A percentile compares a stretch with the other conserved stretches of the same genome.
These are phyloP conservation scores for Cucurbita ficifolia DNA, from an alignment of 306 rosid species.

Conservation along the genomic window DNA sequence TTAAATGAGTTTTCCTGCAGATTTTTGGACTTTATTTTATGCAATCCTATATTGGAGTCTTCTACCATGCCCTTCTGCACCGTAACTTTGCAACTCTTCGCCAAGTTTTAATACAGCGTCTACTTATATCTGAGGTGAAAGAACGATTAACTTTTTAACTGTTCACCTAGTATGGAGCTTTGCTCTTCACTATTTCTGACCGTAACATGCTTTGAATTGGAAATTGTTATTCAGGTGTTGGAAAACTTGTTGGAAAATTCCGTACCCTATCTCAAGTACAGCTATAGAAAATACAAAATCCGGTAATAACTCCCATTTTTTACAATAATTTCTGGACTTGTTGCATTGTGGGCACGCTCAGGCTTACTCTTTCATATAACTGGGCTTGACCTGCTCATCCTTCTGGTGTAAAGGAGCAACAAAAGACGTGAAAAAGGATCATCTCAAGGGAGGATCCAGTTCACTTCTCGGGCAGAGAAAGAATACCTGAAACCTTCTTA, in stretches of 20 bases:
- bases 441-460: slow-evolving; percentile 39
- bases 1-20: slow-evolving; percentile 32
- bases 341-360: neutral
- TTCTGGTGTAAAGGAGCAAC: slow-evolving; percentile 42
- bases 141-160: neutral
- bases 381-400: slow-evolving; percentile 9
- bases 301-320: slow-evolving; percentile 40
- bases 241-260: slow-evolving; percentile 83
- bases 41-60: slow-evolving; percentile 95
- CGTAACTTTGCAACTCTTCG: slow-evolving; percentile 85
- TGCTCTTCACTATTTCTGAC: neutral
- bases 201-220: slow-evolving; percentile 8
- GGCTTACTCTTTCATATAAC: slow-evolving; percentile 3
- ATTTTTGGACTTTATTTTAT: slow-evolving; percentile 92
- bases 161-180: neutral
- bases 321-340: slow-evolving; percentile 1
- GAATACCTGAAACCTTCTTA: slow-evolving; percentile 88
- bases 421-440: slow-evolving; percentile 50
- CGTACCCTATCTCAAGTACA: slow-evolving; percentile 77
- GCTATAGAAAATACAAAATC: slow-evolving; percentile 57
- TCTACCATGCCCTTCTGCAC: slow-evolving; percentile 87
- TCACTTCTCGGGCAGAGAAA: slow-evolving; percentile 81
- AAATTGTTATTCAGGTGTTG: slow-evolving; percentile 43
- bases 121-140: slow-evolving; percentile 80
- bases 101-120: slow-evolving; percentile 76